Percentiles rank a stretch among this genome's conserved stretches.
phyloP scores from a whole-genome alignment of 129 eudicot genomes.

The Mikania micrantha region DNA sequence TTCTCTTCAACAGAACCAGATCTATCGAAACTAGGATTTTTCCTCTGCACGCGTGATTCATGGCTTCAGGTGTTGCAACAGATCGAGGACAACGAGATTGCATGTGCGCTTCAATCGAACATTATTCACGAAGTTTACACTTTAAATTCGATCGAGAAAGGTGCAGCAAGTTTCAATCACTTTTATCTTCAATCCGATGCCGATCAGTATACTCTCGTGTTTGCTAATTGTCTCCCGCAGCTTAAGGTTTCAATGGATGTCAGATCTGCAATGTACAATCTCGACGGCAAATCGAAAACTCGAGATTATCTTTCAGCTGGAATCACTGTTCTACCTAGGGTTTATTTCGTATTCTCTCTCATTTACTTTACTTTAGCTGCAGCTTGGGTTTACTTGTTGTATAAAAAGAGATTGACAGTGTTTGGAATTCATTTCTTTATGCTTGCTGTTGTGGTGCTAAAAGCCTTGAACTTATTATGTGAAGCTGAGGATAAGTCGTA shows the following conservation, averaged over 20 bases:
- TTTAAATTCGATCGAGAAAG: constrained; percentile 24
- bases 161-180: not conserved
- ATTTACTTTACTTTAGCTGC: constrained; percentile 33
- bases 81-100: constrained; percentile 41
- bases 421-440: constrained; percentile 61
- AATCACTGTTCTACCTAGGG: constrained; percentile 46
- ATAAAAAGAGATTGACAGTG: constrained; percentile 48
- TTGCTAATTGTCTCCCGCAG: constrained; percentile 53
- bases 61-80: constrained; percentile 60
- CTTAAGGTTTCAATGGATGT: constrained; percentile 54
- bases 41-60: constrained; percentile 59
- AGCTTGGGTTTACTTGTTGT: constrained; percentile 46
- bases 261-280: constrained; percentile 62
- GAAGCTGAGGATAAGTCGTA: constrained; percentile 79
- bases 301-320: constrained; percentile 80
- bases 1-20: constrained; percentile 29
- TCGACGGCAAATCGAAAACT: constrained; percentile 32
- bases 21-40: constrained; percentile 56
- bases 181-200: constrained; percentile 34
- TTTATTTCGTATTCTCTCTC: constrained; percentile 46
- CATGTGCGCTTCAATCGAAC: constrained; percentile 50
- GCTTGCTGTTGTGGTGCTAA: constrained; percentile 56
- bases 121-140: constrained; percentile 32
- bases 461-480: constrained; percentile 61
- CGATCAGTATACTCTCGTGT: constrained; percentile 59